phyloP scores from a whole-genome alignment of 768 basidiomycete genomes.

The Asterophora lycoperdoides region DNA sequence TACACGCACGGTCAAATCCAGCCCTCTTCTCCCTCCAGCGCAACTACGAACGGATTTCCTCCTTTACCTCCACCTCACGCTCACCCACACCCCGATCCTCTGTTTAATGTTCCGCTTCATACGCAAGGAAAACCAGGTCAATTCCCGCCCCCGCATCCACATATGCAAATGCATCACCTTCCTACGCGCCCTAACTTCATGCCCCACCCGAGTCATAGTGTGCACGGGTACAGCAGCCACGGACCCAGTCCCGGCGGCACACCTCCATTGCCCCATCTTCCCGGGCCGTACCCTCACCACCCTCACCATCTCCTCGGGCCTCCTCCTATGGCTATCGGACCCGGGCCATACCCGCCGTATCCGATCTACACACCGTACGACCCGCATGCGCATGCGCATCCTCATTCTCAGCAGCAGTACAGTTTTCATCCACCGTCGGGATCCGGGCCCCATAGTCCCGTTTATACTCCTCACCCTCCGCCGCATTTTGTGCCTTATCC shows the following conservation, averaged over 20 bases:
- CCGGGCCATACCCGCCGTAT: not conserved
- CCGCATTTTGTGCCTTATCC: constrained; percentile 8
- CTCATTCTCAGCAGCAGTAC: constrained; percentile 32
- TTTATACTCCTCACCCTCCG: constrained; percentile 16
- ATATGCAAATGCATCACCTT: not conserved
- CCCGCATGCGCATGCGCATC: constrained; percentile 20
- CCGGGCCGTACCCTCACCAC: not conserved
- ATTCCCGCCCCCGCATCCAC: too few species aligned
- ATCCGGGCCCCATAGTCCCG: constrained; percentile 23
- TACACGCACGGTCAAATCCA: constrained; percentile 2
- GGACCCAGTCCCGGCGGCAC: too few species aligned
- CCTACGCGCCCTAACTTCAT: not conserved
- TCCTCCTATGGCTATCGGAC: too few species aligned
- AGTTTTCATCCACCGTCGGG: constrained; percentile 19
- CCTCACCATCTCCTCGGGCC: not conserved
- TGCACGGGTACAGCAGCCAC: too few species aligned
- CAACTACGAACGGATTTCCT: not conserved
- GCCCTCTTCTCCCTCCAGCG: not conserved
- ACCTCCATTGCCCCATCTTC: not conserved
- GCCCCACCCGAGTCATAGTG: too few species aligned
- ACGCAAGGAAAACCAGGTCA: too few species aligned
- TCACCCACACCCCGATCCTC: too few species aligned
- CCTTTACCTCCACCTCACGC: too few species aligned
- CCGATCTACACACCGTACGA: constrained; percentile 17
- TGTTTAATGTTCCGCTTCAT: too few species aligned